Evolutionary conservation across 768 basidiomycete species (phyloP).

Genomic region (Stropharia rugosoannulata): DNA sequence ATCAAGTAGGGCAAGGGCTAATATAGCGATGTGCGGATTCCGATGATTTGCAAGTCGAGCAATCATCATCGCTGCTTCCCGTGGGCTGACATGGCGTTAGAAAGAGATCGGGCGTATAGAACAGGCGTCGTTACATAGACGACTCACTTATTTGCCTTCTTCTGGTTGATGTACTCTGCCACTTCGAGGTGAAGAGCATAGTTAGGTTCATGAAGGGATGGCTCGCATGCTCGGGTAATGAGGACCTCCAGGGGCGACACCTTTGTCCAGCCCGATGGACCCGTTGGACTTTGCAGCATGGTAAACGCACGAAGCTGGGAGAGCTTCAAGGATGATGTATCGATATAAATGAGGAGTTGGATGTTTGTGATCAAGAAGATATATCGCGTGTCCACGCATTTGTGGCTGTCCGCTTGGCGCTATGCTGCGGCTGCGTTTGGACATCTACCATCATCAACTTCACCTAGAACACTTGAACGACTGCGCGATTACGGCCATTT

Average conservation of each 20-base stretch:
- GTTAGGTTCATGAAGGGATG: slow-evolving; percentile 84
- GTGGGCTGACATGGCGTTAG: slow-evolving; percentile 51
- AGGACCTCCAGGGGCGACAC: slow-evolving; percentile 69
- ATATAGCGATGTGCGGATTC: slow-evolving; percentile 87
- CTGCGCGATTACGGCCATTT: neutral
- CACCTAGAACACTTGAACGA: neutral
- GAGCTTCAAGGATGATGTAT: neutral
- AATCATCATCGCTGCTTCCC: slow-evolving; percentile 87
- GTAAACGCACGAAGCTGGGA: neutral
- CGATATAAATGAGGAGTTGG: slow-evolving; percentile 2
- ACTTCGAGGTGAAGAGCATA: slow-evolving; percentile 91
- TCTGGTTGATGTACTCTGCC: slow-evolving; percentile 88
- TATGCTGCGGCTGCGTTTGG: neutral
- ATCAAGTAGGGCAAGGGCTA: slow-evolving; percentile 84
- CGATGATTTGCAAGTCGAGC: slow-evolving; percentile 87
- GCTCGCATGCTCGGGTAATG: slow-evolving; percentile 83
- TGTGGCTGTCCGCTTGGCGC: slow-evolving; percentile 15
- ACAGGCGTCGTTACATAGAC: neutral
- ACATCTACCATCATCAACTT: slow-evolving; percentile 1
- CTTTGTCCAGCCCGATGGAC: slow-evolving; percentile 46
- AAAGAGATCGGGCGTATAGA: neutral
- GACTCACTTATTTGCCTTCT: slow-evolving; percentile 93
- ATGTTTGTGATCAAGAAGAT: slow-evolving; percentile 8
- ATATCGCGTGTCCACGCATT: slow-evolving; percentile 9
- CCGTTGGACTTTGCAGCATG: slow-evolving; percentile 53